Evolutionary conservation across 306 rosid genomes (phyloP).

Genomic region (Vachellia pachyceras): DNA sequence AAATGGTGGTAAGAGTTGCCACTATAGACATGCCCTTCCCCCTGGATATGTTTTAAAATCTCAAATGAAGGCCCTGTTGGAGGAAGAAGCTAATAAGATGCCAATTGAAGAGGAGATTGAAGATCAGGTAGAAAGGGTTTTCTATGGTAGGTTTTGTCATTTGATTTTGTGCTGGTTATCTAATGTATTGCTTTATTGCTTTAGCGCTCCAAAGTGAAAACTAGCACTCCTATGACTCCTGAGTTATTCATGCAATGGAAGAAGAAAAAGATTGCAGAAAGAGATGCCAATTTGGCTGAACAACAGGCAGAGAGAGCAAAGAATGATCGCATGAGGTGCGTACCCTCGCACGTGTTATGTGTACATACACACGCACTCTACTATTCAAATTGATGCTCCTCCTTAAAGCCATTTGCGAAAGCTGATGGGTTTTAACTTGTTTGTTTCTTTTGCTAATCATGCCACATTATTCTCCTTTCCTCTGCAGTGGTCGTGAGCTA

Average conservation of each 20-base stretch:
- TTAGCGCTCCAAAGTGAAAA: constrained; percentile 77
- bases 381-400: not conserved
- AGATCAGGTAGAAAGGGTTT: constrained; percentile 62
- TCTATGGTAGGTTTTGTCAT: constrained; percentile 10
- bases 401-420: constrained; percentile 11
- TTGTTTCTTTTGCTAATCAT: constrained; percentile 1
- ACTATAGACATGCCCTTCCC: constrained; percentile 97
- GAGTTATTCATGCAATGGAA: constrained; percentile 88
- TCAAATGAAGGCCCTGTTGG: constrained; percentile 96
- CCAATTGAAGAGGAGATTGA: constrained; percentile 93
- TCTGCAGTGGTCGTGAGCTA: constrained; percentile 78
- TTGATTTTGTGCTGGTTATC: constrained; percentile 15
- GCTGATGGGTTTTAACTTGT: constrained; percentile 3
- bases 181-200: constrained; percentile 33
- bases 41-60: constrained; percentile 93
- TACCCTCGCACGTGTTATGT: too few relatives aligned
- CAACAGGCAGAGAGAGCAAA: constrained; percentile 96
- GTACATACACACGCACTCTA: too few relatives aligned
- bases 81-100: constrained; percentile 72
- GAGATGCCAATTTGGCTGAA: constrained; percentile 87
- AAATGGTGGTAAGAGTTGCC: constrained; percentile 90
- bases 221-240: constrained; percentile 86
- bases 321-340: constrained; percentile 94
- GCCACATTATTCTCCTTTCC: constrained; percentile 22
- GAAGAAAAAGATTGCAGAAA: constrained; percentile 83